A percentile compares a stretch with the other conserved stretches of the same genome.
Evolutionary conservation across 2,329 filamentous ascomycete species (phyloP).

Genomic region (Aspergillus tanneri): DNA sequence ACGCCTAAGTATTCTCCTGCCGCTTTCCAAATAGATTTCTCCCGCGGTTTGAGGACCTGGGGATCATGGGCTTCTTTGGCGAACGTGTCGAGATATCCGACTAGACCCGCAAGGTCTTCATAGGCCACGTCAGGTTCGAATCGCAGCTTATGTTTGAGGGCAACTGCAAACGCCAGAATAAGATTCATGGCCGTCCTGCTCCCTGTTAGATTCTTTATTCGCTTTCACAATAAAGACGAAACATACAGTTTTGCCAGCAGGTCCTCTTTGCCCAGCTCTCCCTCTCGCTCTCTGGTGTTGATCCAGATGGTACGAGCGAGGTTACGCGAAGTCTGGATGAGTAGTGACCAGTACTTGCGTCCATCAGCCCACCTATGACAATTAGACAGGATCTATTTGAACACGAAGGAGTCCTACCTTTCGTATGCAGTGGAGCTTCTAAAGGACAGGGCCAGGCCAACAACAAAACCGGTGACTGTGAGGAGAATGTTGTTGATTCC

Average conservation of each 20-base stretch:
- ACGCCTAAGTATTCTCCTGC: slow-evolving; percentile 73
- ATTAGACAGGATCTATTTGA: not conserved
- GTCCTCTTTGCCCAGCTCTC: slow-evolving; percentile 61
- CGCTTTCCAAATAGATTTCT: slow-evolving; percentile 59
- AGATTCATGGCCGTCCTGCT: slow-evolving; percentile 67
- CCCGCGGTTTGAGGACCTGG: slow-evolving; percentile 33
- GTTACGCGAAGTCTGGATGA: slow-evolving; percentile 57
- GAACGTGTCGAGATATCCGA: slow-evolving; percentile 73
- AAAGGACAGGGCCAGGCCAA: slow-evolving; percentile 75
- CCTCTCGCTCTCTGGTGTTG: slow-evolving; percentile 63
- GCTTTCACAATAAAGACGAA: not conserved
- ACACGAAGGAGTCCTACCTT: slow-evolving; percentile 42
- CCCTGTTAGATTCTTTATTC: slow-evolving; percentile 12
- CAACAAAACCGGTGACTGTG: slow-evolving; percentile 77
- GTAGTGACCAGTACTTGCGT: slow-evolving; percentile 61
- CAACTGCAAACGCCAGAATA: slow-evolving; percentile 71
- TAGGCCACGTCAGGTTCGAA: slow-evolving; percentile 81
- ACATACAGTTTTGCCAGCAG: slow-evolving; percentile 64
- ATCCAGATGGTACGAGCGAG: slow-evolving; percentile 77
- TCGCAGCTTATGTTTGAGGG: slow-evolving; percentile 78
- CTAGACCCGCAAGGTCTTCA: slow-evolving; percentile 67
- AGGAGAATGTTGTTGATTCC: slow-evolving; percentile 67
- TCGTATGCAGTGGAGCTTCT: slow-evolving; percentile 76
- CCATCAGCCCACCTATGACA: slow-evolving; percentile 56
- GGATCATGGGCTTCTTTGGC: slow-evolving; percentile 59